Percentiles rank a stretch among this genome's conserved stretches.
These are phyloP conservation scores for Candida insectorum DNA, from an alignment of 805 yeast species.

Conservation along the genomic window DNA sequence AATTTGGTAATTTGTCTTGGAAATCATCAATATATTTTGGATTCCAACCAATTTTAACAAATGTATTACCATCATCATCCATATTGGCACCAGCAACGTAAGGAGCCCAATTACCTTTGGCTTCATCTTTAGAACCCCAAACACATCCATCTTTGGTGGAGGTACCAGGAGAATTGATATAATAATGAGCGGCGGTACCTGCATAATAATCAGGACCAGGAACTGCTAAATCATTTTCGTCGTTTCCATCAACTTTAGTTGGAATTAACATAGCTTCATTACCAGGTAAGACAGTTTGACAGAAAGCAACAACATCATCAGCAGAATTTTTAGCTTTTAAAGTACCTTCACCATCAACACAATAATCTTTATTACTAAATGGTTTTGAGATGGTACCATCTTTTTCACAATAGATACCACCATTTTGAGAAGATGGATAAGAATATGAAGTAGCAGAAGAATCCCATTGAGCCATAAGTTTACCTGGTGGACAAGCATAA, in stretches of 20 bases:
- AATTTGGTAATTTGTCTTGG: constrained; percentile 52
- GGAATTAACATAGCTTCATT: constrained; percentile 94
- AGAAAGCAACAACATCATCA: constrained; percentile 65
- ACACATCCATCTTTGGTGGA: constrained; percentile 72
- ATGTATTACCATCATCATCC: constrained; percentile 68
- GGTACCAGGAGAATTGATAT: constrained; percentile 80
- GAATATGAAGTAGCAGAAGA: constrained; percentile 66
- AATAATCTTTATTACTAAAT: constrained; percentile 53
- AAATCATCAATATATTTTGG: constrained; percentile 75
- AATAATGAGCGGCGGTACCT: constrained; percentile 80
- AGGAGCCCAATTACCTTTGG: constrained; percentile 90
- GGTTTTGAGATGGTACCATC: constrained; percentile 68
- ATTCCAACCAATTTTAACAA: constrained; percentile 86
- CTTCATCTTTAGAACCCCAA: constrained; percentile 72
- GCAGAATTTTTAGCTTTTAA: constrained; percentile 61
- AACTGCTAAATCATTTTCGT: constrained; percentile 63
- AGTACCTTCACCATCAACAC: constrained; percentile 76
- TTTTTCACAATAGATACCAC: constrained; percentile 75
- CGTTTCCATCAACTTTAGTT: constrained; percentile 55
- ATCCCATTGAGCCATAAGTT: constrained; percentile 88
- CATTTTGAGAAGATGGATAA: constrained; percentile 76
- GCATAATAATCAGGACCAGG: constrained; percentile 87
- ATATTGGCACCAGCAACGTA: constrained; percentile 90
- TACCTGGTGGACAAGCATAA: constrained; percentile 88
- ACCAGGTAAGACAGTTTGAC: constrained; percentile 93